phyloP scores from a whole-genome alignment of 495 filamentous ascomycete species.

The Amphirosellinia nigrospora region DNA sequence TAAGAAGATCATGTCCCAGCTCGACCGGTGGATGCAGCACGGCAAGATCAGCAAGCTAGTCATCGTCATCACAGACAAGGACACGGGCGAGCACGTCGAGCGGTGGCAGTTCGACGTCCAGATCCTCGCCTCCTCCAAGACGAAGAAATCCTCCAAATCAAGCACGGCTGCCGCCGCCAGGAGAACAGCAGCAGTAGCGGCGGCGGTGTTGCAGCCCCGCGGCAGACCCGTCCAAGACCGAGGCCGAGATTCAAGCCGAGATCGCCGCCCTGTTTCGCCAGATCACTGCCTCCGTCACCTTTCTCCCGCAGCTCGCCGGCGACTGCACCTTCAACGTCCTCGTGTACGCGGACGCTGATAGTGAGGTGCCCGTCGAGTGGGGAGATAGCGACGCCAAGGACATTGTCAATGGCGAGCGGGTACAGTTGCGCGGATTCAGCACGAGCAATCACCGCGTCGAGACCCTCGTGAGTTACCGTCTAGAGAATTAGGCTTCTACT shows the following conservation, averaged over 20 bases:
- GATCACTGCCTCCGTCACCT: slow-evolving; percentile 96
- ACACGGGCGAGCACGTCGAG: slow-evolving; percentile 94
- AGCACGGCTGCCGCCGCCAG: slow-evolving; percentile 57
- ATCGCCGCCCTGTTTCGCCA: slow-evolving; percentile 96
- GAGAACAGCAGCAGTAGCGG: slow-evolving; percentile 28
- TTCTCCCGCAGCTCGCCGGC: slow-evolving; percentile 88
- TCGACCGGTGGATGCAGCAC: slow-evolving; percentile 94
- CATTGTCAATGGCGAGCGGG: slow-evolving; percentile 93
- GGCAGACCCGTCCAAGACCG: slow-evolving; percentile 73
- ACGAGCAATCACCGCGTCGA: slow-evolving; percentile 92
- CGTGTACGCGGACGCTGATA: slow-evolving; percentile 96
- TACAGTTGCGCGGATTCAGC: slow-evolving; percentile 93
- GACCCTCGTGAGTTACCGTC: slow-evolving; percentile 89
- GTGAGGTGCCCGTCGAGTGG: slow-evolving; percentile 97
- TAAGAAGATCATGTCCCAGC: slow-evolving; percentile 96
- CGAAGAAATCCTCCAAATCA: slow-evolving; percentile 53
- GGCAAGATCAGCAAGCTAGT: slow-evolving; percentile 97
- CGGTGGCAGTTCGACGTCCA: slow-evolving; percentile 98
- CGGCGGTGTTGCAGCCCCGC: slow-evolving; percentile 31
- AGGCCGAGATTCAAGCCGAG: slow-evolving; percentile 91
- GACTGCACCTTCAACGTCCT: slow-evolving; percentile 98
- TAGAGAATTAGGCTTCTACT: slow-evolving; percentile 39
- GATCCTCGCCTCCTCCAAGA: slow-evolving; percentile 65
- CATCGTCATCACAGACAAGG: slow-evolving; percentile 92
- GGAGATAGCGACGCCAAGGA: slow-evolving; percentile 98